Evolutionary conservation across 768 basidiomycete genomes (phyloP).

Genomic region (Cubamyces lactineus): DNA sequence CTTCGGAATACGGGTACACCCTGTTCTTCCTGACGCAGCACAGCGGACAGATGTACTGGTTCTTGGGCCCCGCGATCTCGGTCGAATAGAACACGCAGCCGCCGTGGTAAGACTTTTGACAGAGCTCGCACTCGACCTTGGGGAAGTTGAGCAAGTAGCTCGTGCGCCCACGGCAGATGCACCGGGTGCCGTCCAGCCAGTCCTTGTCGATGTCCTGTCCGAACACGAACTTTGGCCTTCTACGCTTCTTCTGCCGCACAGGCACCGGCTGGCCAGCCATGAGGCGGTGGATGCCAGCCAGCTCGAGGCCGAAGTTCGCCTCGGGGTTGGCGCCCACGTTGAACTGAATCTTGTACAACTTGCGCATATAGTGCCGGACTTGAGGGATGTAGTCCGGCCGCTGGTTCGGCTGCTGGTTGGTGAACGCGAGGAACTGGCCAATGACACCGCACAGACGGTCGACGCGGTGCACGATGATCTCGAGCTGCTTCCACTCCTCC

Average conservation of each 20-base stretch:
- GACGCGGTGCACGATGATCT: constrained; percentile 77
- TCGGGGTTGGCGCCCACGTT: constrained; percentile 83
- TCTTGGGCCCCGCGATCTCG: constrained; percentile 40
- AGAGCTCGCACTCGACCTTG: constrained; percentile 66
- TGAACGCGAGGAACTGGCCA: constrained; percentile 79
- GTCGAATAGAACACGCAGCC: constrained; percentile 75
- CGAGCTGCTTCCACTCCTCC: constrained; percentile 77
- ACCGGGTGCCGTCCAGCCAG: constrained; percentile 75
- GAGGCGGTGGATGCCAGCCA: constrained; percentile 81
- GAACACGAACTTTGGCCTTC: constrained; percentile 66
- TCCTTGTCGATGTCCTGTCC: constrained; percentile 77
- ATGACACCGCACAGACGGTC: constrained; percentile 76
- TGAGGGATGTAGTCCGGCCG: constrained; percentile 78
- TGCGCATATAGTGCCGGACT: constrained; percentile 89
- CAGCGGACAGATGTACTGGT: constrained; percentile 70
- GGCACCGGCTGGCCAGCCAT: constrained; percentile 66
- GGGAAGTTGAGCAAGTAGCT: constrained; percentile 62
- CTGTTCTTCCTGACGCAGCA: constrained; percentile 78
- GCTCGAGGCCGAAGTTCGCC: constrained; percentile 79
- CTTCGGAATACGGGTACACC: constrained; percentile 72
- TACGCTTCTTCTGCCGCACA: constrained; percentile 57
- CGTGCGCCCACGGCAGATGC: constrained; percentile 77
- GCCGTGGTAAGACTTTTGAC: constrained; percentile 68
- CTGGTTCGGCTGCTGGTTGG: constrained; percentile 69
- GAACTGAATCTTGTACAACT: constrained; percentile 87